Base-by-base conservation (phyloP, 805 yeast species). In the Starmerella sp. region DNA sequence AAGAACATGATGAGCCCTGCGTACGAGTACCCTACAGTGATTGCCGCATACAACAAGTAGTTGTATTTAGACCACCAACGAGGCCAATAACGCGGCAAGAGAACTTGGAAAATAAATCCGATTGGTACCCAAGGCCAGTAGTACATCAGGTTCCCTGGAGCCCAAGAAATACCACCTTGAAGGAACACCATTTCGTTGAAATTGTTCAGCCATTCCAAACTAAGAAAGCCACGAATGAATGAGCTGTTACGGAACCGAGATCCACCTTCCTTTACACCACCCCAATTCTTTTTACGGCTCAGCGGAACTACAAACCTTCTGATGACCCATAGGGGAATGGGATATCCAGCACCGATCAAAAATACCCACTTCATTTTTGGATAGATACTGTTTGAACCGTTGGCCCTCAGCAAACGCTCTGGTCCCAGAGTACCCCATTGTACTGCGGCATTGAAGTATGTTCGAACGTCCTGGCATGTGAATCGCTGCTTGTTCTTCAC, bases 11-110 rank as follows among this genome's bases (percentile, higher is more conserved):
- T 67, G 46, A 80, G 69, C 0, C 79, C 80, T 55, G 81, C 71
- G 57, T 81, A 74, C 2, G 85, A 86, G 22, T 80, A 77, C n/a
- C 85, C 86, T 0, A 84, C 79, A 9, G 75, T 68, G 32, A 82
- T 68, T 1, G 79, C 84, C 51, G 83, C 76, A 28, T 82, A 72
- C 52, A 83, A 66, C 28, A 82, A 74, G 58, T 73, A 76, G 63
- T 68, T 73, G 65, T 74, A 76, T 66, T 73, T 73, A 45, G 69
- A 70, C 73, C 85, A 83, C 85, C 84, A 77, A 22, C 73, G 66
- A 48, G 75, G 64, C 65, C 77, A 77, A 60, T 73, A 69, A 56
- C 72, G 69, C 61, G 77, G 75, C 61, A 81, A 68, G 55, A 67
- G 66, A 57, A 70, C 71, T 75, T 75, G 76, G 70, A 77, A 77